Evolutionary conservation across 1,139 yeast species (phyloP), one percentile per base, ranked within the genome.

Genomic region (Magnusiomyces paraingens): DNA sequence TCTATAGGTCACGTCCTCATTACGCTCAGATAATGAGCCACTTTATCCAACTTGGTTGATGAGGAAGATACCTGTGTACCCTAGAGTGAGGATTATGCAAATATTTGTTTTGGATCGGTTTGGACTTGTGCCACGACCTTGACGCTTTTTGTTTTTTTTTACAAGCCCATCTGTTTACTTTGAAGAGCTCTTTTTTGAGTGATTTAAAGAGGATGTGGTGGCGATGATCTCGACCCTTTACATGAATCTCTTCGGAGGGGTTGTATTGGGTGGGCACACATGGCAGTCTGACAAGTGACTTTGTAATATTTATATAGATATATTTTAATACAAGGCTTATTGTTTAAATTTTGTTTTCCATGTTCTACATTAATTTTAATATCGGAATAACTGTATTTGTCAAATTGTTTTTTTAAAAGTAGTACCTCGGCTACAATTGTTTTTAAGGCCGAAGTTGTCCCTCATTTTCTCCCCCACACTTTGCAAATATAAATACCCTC

Each of bases 191-290:
- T 21, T 49, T 21, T 49, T 26, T 39, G 17, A 40, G 10, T 44
- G 41, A 17, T 12, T 18, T 32, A 29, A 15, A 21, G 18, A 73
- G 39, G 8, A 12, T 64, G 70, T 56, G 55, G 57, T 67, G 69
- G 96, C 98, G 96, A 91, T 91, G 98, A 91, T 91, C 97, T 91
- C 90, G 83, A 85, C 96, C 97, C 94, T 75, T 73, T 76, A 70
- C 74, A 78, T 82, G 86, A 76, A 84, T 94, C 84, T 82, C 79
- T 81, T 84, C 88, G 94, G 91, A 80, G 81, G 93, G 84, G 85
- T 80, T 79, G 73, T 75, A 64, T 64, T 76, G 93, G 97, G 96
- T 88, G 97, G 97, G 96, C 81, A 80, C 82, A 81, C 84, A 90
- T 82, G 96, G 96, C 95, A 85, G 95, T 90, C 96, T 89, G 96